Conservation (phyloP, 2,329 filamentous ascomycete species). For the Aquanectria penicillioides region DNA sequence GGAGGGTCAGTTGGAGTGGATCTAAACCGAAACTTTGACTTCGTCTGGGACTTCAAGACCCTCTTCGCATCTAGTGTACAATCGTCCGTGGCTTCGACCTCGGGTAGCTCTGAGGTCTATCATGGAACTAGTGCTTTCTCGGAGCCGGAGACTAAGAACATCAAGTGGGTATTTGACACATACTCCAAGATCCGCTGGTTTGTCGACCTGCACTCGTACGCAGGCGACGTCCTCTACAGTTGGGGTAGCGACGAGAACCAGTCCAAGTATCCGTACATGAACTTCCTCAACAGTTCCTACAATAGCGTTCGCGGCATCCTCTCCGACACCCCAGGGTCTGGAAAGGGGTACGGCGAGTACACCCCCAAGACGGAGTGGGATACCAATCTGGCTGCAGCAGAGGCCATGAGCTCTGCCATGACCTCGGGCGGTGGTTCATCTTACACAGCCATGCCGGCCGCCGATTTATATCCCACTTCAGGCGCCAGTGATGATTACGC, state of each 20-base stretch:
- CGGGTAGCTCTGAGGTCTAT: constrained; percentile 55
- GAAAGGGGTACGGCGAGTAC: constrained; percentile 53
- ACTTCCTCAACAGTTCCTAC: constrained; percentile 60
- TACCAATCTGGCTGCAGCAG: constrained; percentile 44
- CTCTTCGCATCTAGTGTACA: constrained; percentile 51
- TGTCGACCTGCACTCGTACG: constrained; percentile 63
- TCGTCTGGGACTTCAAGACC: constrained; percentile 61
- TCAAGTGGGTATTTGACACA: constrained; percentile 60
- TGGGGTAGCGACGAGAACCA: constrained; percentile 65
- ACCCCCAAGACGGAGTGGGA: constrained; percentile 45
- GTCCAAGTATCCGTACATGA: constrained; percentile 53
- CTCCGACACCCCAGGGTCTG: constrained; percentile 45
- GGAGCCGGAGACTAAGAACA: constrained; percentile 62
- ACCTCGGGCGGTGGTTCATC: constrained; percentile 38
- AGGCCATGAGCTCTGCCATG: constrained; percentile 45
- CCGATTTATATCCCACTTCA: constrained; percentile 54
- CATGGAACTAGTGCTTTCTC: constrained; percentile 60
- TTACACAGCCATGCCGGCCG: constrained; percentile 51
- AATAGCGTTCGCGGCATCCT: constrained; percentile 58
- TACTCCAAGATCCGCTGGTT: constrained; percentile 62
- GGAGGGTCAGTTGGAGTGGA: constrained; percentile 53
- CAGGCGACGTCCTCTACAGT: constrained; percentile 60
- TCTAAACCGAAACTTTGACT: constrained; percentile 63
- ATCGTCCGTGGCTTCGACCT: constrained; percentile 46
- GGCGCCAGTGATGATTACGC: constrained; percentile 57